Evolutionary conservation across 306 rosid genomes (phyloP), one percentile per base, ranked within the genome.

Genomic region (Dryas drummondii): DNA sequence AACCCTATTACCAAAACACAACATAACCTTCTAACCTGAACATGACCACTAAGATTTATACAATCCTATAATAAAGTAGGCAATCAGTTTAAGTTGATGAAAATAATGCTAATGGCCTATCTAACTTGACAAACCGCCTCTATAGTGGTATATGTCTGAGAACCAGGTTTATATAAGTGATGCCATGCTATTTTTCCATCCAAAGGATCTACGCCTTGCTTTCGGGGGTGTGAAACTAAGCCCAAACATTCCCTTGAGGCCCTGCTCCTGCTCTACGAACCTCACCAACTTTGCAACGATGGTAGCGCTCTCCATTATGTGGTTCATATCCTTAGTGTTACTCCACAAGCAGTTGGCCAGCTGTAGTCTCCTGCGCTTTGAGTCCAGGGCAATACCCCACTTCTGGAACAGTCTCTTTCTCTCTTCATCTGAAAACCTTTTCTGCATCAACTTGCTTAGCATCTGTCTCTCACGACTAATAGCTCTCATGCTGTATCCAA

Each of bases 241-340:
- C 19, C 99, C 99, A 76, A 92, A 92, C 96, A 92, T 94, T 86
- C 89, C 99, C 88, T 89, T 94, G 9, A 92, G 86, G 60, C 90
- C 91, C 67, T 82, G 86, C 13, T 97, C 99, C 75, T 83, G 87
- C 81, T 94, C 98, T 14, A 86, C 78, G 54, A 92, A 87, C 81
- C 89, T 87, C 27, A 94, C 93, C 73, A 94, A 79, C 88, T 83
- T 90, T 4, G 96, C 99, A 80, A 94, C 89, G 57, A 90, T 79
- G 40, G 92, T 62, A 11, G 99, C 97, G 60, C 99, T 94, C 73
- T 88, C 96, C 46, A 56, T 83, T 66, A 82, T 66, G 7, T 89
- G 93, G 80, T 84, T 89, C 88, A 84, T 82, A 62, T 90, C 88
- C 32, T 76, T 52, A 32, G 89, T 55, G 79, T 82, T 67, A 72